These are phyloP conservation scores for Agrocybe praecox DNA, from an alignment of 768 basidiomycete species.

Conservation along the genomic window DNA sequence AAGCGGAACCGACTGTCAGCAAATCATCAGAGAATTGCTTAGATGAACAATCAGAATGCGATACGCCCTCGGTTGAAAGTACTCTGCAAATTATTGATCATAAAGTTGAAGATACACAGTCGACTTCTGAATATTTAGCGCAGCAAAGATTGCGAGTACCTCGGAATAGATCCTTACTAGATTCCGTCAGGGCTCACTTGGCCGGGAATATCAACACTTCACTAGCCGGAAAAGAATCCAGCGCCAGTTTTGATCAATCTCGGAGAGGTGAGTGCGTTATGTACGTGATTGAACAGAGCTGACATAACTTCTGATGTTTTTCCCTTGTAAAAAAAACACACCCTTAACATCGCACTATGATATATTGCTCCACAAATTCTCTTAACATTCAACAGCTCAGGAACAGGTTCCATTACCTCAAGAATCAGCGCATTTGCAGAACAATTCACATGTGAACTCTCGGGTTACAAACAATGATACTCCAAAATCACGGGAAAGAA, in stretches of 20 bases:
- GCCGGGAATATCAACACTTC: conserved; percentile 5
- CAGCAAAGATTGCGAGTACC: conserved; percentile 15
- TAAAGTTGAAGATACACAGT: background rate
- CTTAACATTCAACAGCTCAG: background rate
- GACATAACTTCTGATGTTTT: background rate
- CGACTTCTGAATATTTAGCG: background rate
- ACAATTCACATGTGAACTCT: conserved; percentile 1
- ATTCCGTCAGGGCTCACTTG: conserved; percentile 53
- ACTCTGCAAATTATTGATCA: background rate
- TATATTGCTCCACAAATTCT: background rate
- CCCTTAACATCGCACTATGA: background rate
- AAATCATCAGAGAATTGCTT: background rate
- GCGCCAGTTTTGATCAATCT: background rate
- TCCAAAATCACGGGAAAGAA: background rate
- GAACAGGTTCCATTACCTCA: background rate
- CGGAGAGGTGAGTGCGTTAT: background rate
- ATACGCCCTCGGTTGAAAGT: background rate
- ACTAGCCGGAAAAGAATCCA: background rate
- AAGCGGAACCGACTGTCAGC: background rate
- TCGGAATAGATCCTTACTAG: conserved; percentile 44
- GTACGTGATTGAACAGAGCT: background rate
- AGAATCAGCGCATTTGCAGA: background rate
- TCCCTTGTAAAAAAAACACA: background rate
- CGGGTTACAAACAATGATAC: background rate
- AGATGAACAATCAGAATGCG: conserved; percentile 2